A percentile compares a stretch with the other conserved stretches of the same genome.
phyloP scores from a whole-genome alignment of 352 stramenopile genomes.

The Phytophthora multivora region DNA sequence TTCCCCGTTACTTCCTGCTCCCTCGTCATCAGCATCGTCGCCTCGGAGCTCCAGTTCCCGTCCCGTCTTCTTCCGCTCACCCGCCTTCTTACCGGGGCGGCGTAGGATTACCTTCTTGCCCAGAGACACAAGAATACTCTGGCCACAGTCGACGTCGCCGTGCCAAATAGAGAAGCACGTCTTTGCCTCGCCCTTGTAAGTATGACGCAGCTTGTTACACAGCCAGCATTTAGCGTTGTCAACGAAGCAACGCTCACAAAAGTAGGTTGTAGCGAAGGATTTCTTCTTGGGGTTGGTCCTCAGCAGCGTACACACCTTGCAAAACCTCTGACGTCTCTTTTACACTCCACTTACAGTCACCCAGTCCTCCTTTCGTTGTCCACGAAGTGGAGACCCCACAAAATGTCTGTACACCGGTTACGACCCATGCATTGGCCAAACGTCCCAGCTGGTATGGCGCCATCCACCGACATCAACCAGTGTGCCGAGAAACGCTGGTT shows the following conservation, averaged over 20 bases:
- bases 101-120: not conserved
- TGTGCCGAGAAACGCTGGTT: not conserved
- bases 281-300: not conserved
- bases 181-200: not conserved
- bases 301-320: not conserved
- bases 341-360: not conserved
- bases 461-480: not conserved
- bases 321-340: not conserved
- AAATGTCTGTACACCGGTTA: too few species aligned
- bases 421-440: not conserved
- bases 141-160: not conserved
- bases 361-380: not conserved
- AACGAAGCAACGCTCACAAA: not conserved
- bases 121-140: not conserved
- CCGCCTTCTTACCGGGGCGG: not conserved
- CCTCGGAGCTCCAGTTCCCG: not conserved
- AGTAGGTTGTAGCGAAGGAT: not conserved
- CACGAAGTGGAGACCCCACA: too few species aligned
- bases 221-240: not conserved
- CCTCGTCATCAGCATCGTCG: not conserved
- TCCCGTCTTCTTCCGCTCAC: not conserved
- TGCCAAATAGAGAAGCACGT: not conserved
- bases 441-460: not conserved
- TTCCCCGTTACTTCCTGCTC: too few species aligned
- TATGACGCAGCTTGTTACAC: not conserved